phyloP scores from a whole-genome alignment of 805 yeast species.

The Cyberlindnera galapagoensis region DNA sequence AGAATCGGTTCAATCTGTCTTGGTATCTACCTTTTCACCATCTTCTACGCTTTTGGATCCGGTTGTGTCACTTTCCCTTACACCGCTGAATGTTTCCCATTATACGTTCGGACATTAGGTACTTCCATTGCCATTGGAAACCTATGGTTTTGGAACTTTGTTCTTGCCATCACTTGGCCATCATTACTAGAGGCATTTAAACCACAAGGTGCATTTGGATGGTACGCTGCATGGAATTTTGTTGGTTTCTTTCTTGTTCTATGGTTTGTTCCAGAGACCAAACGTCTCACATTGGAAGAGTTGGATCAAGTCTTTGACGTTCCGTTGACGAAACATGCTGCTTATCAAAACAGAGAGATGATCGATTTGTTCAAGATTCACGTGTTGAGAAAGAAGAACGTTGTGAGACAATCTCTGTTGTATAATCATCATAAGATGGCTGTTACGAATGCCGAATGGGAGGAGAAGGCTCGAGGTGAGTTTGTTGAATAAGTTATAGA shows the following conservation, averaged over 20 bases:
- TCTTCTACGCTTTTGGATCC: slow-evolving; percentile 76
- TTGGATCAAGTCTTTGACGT: slow-evolving; percentile 65
- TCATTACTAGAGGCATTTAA: slow-evolving; percentile 57
- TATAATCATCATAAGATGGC: slow-evolving; percentile 54
- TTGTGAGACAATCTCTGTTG: slow-evolving; percentile 47
- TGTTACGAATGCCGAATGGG: slow-evolving; percentile 56
- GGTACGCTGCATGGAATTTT: slow-evolving; percentile 81
- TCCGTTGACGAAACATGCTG: slow-evolving; percentile 48
- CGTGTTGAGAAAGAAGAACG: slow-evolving; percentile 40
- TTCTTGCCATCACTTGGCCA: slow-evolving; percentile 76
- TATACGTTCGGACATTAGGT: slow-evolving; percentile 73
- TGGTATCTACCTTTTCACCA: slow-evolving; percentile 69
- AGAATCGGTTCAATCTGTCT: slow-evolving; percentile 61
- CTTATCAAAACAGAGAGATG: slow-evolving; percentile 34
- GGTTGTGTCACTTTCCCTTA: slow-evolving; percentile 90
- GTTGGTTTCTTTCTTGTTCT: slow-evolving; percentile 65
- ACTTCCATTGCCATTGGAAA: slow-evolving; percentile 75
- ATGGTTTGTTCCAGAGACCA: slow-evolving; percentile 65
- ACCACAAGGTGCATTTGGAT: slow-evolving; percentile 83
- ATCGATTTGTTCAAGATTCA: slow-evolving; percentile 39
- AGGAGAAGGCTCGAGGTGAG: slow-evolving; percentile 47
- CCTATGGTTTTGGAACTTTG: slow-evolving; percentile 67
- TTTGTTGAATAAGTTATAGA: slow-evolving; percentile 48
- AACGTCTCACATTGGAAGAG: slow-evolving; percentile 61
- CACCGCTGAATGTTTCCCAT: slow-evolving; percentile 78